Evolutionary conservation across 2,329 filamentous ascomycete species (phyloP).

Genomic region (Scolecobasidium constrictum): DNA sequence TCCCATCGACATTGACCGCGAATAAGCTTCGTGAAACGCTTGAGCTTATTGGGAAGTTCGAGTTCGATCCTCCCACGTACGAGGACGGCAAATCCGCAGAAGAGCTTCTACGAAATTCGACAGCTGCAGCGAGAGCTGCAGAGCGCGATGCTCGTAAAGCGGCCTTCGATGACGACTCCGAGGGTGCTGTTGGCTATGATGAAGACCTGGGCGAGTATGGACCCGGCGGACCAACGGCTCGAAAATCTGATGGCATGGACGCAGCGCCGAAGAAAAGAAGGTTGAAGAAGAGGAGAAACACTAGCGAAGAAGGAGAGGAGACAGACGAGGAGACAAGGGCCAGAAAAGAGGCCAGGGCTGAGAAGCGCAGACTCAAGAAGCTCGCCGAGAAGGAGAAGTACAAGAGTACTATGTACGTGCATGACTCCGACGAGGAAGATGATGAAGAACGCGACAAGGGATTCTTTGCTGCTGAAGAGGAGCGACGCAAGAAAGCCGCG

Average conservation of each 20-base stretch:
- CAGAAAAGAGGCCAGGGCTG: constrained; percentile 46
- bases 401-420: constrained; percentile 75
- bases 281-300: constrained; percentile 50
- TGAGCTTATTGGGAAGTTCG: constrained; percentile 64
- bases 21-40: constrained; percentile 56
- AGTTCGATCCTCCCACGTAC: constrained; percentile 67
- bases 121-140: constrained; percentile 31
- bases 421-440: constrained; percentile 79
- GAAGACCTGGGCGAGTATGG: constrained; percentile 51
- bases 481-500: constrained; percentile 40
- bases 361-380: constrained; percentile 54
- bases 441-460: constrained; percentile 61
- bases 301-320: constrained; percentile 43
- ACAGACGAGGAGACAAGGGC: constrained; percentile 57
- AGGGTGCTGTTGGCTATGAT: constrained; percentile 44
- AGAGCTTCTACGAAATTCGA: constrained; percentile 67
- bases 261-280: constrained; percentile 19
- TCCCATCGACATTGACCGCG: constrained; percentile 47
- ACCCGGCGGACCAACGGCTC: constrained; percentile 52
- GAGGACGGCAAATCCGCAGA: constrained; percentile 66
- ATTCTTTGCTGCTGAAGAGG: constrained; percentile 71
- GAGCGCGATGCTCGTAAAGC: constrained; percentile 25
- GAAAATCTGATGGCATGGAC: constrained; percentile 42
- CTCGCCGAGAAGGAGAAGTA: constrained; percentile 67
- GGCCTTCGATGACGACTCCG: constrained; percentile 60